A percentile compares a stretch with the other conserved stretches of the same genome.
Evolutionary conservation across 306 rosid genomes (phyloP).

Genomic region (Purshia tridentata): DNA sequence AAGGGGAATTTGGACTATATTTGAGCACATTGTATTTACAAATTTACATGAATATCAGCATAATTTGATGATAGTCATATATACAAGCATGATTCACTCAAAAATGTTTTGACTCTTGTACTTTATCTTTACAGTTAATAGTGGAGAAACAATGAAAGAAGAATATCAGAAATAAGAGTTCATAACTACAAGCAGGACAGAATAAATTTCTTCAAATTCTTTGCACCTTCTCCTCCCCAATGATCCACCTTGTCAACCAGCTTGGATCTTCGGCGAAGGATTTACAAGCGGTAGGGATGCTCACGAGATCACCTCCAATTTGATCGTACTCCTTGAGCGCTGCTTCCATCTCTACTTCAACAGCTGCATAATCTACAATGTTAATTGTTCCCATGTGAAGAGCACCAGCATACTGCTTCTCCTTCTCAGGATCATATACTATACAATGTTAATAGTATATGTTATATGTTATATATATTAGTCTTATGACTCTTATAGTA

Average conservation of each 20-base stretch:
- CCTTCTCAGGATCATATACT: constrained; percentile 62
- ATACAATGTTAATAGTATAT: too few relatives aligned
- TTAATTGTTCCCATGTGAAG: constrained; percentile 54
- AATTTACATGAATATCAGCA: background rate
- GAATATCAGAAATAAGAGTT: background rate
- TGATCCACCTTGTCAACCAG: constrained; percentile 88
- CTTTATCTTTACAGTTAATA: background rate
- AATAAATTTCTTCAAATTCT: constrained; percentile 30
- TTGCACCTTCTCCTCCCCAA: constrained; percentile 70
- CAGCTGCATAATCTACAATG: constrained; percentile 42
- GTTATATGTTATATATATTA: too few relatives aligned
- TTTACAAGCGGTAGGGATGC: constrained; percentile 65
- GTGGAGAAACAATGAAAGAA: background rate
- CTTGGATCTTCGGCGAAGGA: constrained; percentile 74
- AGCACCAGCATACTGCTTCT: constrained; percentile 69
- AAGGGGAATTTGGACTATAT: background rate
- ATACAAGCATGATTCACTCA: background rate
- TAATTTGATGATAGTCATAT: background rate
- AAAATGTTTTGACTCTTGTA: too few relatives aligned
- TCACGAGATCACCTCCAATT: constrained; percentile 60
- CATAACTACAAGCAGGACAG: background rate
- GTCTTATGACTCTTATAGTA: too few relatives aligned
- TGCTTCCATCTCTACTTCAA: constrained; percentile 76
- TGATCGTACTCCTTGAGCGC: constrained; percentile 72
- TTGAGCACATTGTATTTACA: background rate